Evolutionary conservation across 495 filamentous ascomycete genomes (phyloP).

Genomic region (Aspergillus kassunensis): DNA sequence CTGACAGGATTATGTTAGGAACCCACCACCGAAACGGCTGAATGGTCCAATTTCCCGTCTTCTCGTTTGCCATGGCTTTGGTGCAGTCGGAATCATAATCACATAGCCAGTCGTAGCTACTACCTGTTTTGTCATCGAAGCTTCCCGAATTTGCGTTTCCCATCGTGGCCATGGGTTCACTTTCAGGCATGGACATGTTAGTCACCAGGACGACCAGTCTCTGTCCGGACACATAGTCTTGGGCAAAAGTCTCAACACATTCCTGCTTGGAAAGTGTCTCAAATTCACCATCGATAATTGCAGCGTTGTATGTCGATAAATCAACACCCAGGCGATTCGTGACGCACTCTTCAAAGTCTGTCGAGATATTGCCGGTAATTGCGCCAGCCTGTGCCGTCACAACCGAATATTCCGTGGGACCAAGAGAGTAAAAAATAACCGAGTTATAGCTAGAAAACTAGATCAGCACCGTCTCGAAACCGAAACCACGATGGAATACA

Average conservation of each 20-base stretch:
- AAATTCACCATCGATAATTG: neutral
- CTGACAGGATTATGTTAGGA: neutral
- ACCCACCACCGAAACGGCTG: neutral
- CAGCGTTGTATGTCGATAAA: neutral
- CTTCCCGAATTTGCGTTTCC: neutral
- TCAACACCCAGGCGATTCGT: neutral
- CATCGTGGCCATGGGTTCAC: neutral
- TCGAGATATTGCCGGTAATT: neutral
- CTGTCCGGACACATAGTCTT: neutral
- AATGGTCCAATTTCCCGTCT: neutral
- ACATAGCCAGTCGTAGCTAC: conserved; percentile 3
- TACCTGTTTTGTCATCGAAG: neutral
- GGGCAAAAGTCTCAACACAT: neutral
- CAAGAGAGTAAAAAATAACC: neutral
- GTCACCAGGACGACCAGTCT: neutral
- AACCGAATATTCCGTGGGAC: conserved; percentile 1
- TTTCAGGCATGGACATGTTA: neutral
- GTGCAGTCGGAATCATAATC: neutral
- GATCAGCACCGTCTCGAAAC: neutral
- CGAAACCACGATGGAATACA: conserved; percentile 3
- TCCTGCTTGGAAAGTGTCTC: neutral
- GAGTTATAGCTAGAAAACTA: conserved; percentile 9
- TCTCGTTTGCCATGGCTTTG: neutral
- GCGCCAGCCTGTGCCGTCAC: neutral
- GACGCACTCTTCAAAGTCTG: neutral